phyloP scores from a whole-genome alignment of 306 rosid species.

The Carpinus viminea region DNA sequence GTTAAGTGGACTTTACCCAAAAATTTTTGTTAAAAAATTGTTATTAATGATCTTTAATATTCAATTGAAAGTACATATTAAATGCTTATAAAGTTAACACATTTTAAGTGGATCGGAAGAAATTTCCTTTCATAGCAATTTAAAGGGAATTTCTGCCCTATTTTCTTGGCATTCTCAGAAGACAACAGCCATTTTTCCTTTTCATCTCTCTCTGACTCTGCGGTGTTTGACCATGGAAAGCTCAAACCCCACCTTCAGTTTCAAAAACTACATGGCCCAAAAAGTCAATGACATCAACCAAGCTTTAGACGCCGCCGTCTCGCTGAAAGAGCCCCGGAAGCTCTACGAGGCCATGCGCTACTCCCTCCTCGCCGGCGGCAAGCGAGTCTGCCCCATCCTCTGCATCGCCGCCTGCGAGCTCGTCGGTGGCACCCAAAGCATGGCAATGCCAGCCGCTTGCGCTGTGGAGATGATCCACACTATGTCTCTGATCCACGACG shows the following conservation, averaged over 20 bases:
- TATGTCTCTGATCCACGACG: constrained; percentile 81
- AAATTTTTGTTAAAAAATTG: too few species aligned
- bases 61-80: too few species aligned
- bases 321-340: constrained; percentile 44
- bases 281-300: constrained; percentile 49
- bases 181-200: constrained; percentile 1
- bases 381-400: constrained; percentile 61
- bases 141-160: too few species aligned
- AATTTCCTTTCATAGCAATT: too few species aligned
- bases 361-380: constrained; percentile 81
- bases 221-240: constrained; percentile 21
- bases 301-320: constrained; percentile 56
- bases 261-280: constrained; percentile 56
- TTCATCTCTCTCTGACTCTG: constrained; percentile 28
- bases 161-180: too few species aligned
- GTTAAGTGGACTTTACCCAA: too few species aligned
- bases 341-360: constrained; percentile 74
- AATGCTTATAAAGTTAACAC: too few species aligned
- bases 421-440: constrained; percentile 50
- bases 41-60: too few species aligned
- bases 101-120: too few species aligned
- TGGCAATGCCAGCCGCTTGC: constrained; percentile 65
- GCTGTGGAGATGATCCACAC: constrained; percentile 83
- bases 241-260: constrained; percentile 36
- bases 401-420: constrained; percentile 72